These are phyloP conservation scores for Saccharomycopsis lassenensis DNA, from an alignment of 805 yeast genomes.

Conservation along the genomic window DNA sequence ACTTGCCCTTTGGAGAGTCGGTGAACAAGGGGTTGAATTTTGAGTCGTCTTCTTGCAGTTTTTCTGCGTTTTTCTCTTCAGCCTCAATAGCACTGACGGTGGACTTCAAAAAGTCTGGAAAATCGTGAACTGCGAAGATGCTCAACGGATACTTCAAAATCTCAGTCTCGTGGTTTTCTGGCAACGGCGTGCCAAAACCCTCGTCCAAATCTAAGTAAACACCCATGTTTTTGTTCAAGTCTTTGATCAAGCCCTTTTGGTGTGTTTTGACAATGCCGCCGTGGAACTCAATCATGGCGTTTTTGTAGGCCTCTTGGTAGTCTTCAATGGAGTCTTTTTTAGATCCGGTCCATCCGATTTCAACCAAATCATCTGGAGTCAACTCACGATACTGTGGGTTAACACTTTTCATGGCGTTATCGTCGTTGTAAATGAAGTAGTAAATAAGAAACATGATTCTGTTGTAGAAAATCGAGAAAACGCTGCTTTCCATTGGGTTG, in stretches of 20 bases:
- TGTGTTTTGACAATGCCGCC: constrained; percentile 76
- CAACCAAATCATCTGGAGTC: constrained; percentile 33
- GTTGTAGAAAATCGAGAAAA: constrained; percentile 19
- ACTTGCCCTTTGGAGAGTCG: constrained; percentile 24
- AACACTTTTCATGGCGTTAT: constrained; percentile 14
- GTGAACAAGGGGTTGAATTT: constrained; percentile 4
- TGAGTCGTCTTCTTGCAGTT: not conserved
- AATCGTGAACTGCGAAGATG: constrained; percentile 27
- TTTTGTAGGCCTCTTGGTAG: constrained; percentile 61
- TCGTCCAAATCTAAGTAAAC: constrained; percentile 62
- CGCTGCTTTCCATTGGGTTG: constrained; percentile 59
- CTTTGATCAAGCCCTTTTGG: constrained; percentile 55
- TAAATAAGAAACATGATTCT: constrained; percentile 20
- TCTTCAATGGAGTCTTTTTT: constrained; percentile 60
- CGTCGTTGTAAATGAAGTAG: not conserved
- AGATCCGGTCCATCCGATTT: constrained; percentile 93
- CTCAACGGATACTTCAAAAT: constrained; percentile 7
- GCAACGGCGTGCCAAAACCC: constrained; percentile 61
- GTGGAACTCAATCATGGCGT: constrained; percentile 45
- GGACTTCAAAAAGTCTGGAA: constrained; percentile 17
- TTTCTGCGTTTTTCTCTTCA: constrained; percentile 25
- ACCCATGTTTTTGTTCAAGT: constrained; percentile 46
- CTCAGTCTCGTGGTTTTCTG: constrained; percentile 23
- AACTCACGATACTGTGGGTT: constrained; percentile 27
- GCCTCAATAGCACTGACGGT: constrained; percentile 3